Percentiles rank a stretch among this genome's conserved stretches.
Evolutionary conservation across 2,329 filamentous ascomycete species (phyloP).

Genomic region (Alternaria ventricosa): DNA sequence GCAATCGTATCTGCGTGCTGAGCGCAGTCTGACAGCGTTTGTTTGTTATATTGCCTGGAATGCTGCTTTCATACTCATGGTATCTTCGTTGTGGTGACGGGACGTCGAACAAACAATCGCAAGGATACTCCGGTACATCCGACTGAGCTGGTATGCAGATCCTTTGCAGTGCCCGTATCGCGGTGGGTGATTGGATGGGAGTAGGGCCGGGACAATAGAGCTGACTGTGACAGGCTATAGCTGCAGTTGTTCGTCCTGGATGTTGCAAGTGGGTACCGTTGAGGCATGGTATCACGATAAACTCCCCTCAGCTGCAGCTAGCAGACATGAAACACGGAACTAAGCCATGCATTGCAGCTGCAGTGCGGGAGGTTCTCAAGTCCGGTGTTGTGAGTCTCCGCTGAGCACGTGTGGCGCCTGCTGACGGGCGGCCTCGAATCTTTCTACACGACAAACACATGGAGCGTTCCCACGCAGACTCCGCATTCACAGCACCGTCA

Average conservation of each 20-base stretch:
- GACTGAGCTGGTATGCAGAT: constrained; percentile 2
- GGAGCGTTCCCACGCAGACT: background rate
- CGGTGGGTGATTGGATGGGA: background rate
- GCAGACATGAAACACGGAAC: background rate
- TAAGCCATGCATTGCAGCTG: background rate
- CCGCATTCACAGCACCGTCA: background rate
- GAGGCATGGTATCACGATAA: constrained; percentile 1
- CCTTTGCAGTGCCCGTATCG: background rate
- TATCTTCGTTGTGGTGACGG: background rate
- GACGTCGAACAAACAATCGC: background rate
- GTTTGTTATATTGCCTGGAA: background rate
- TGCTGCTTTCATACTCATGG: background rate
- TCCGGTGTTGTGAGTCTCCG: background rate
- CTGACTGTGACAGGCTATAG: constrained; percentile 3
- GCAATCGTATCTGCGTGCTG: background rate
- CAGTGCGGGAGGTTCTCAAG: background rate
- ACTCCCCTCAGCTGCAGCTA: background rate
- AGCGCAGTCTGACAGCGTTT: background rate
- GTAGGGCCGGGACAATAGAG: background rate
- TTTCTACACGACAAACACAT: background rate
- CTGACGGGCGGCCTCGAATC: background rate
- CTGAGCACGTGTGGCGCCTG: background rate
- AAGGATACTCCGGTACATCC: background rate
- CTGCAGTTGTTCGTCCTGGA: constrained; percentile 6
- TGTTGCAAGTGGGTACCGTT: background rate